Evolutionary conservation across 1,139 yeast genomes (phyloP).

Genomic region (Lipomyces yarrowii): DNA sequence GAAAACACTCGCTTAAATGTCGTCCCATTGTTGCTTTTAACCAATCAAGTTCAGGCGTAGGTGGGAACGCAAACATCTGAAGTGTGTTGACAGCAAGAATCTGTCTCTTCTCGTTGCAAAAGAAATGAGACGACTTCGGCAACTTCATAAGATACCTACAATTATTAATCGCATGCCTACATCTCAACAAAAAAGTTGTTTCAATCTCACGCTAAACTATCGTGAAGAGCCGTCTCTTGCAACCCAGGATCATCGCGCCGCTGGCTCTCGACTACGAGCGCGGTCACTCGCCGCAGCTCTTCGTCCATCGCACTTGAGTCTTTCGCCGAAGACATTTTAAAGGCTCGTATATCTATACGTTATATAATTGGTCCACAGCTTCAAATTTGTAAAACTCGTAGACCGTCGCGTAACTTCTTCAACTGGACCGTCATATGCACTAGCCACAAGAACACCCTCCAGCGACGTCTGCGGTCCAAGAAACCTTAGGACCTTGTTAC

Average conservation of each 20-base stretch:
- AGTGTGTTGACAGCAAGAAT: conserved; percentile 23
- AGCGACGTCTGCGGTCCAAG: not conserved
- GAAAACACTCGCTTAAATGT: conserved; percentile 32
- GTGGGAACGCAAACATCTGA: conserved; percentile 32
- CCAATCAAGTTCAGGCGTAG: conserved; percentile 32
- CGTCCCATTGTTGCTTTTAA: conserved; percentile 27
- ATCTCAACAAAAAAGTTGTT: not conserved
- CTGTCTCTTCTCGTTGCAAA: conserved; percentile 19
- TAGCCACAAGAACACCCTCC: not conserved
- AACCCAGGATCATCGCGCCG: conserved; percentile 18
- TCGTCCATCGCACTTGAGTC: conserved; percentile 9
- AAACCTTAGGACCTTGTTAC: not conserved
- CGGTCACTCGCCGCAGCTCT: conserved; percentile 14
- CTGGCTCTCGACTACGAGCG: conserved; percentile 21
- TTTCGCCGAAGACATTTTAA: conserved; percentile 1
- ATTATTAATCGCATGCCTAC: conserved; percentile 2
- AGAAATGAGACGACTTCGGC: conserved; percentile 23
- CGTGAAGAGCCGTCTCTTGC: conserved; percentile 26
- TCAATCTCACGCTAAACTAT: conserved; percentile 22
- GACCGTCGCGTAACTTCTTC: not conserved
- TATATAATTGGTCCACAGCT: not conserved
- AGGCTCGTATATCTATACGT: not conserved
- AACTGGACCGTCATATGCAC: not conserved
- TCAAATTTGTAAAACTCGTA: not conserved
- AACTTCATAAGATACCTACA: conserved; percentile 29